Conservation (phyloP, 2,329 filamentous ascomycete genomes). For the Cladobotryum mycophilum region DNA sequence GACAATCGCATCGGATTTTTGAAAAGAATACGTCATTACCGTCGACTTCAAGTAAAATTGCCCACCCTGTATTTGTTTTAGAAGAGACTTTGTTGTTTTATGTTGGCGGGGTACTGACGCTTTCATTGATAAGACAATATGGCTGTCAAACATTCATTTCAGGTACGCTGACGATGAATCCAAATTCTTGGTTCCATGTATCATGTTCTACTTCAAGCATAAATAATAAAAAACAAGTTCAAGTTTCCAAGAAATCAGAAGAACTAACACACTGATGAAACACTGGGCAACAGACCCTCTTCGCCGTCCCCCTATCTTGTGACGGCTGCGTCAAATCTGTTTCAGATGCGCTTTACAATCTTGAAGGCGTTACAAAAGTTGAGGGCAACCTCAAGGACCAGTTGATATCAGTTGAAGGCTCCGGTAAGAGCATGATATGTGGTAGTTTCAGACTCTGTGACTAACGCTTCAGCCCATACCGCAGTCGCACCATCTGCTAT, state of each 20-base stretch:
- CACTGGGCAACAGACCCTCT: conserved; percentile 63
- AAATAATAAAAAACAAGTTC: conserved; percentile 3
- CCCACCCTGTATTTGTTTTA: conserved; percentile 1
- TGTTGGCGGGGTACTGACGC: not conserved
- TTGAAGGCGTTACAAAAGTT: conserved; percentile 76
- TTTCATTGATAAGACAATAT: conserved; percentile 28
- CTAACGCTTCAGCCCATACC: conserved; percentile 10
- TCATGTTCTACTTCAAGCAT: not conserved
- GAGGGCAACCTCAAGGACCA: conserved; percentile 78
- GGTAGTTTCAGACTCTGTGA: conserved; percentile 1
- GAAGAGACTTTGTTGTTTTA: not conserved
- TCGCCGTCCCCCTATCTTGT: conserved; percentile 91
- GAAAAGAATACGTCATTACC: conserved; percentile 10
- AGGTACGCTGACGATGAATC: conserved; percentile 28
- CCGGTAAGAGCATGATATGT: conserved; percentile 42
- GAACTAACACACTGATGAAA: conserved; percentile 27
- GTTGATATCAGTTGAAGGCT: conserved; percentile 78
- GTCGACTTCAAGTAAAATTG: not conserved
- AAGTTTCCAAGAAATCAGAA: not conserved
- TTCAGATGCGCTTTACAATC: conserved; percentile 67
- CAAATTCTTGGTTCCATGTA: not conserved
- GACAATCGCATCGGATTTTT: conserved; percentile 16
- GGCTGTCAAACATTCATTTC: conserved; percentile 40
- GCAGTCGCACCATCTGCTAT: conserved; percentile 80
- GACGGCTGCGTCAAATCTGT: conserved; percentile 83